Percentiles rank a stretch among this genome's conserved stretches.
Evolutionary conservation across 495 filamentous ascomycete genomes (phyloP).

Genomic region (Cetradonia linearis): DNA sequence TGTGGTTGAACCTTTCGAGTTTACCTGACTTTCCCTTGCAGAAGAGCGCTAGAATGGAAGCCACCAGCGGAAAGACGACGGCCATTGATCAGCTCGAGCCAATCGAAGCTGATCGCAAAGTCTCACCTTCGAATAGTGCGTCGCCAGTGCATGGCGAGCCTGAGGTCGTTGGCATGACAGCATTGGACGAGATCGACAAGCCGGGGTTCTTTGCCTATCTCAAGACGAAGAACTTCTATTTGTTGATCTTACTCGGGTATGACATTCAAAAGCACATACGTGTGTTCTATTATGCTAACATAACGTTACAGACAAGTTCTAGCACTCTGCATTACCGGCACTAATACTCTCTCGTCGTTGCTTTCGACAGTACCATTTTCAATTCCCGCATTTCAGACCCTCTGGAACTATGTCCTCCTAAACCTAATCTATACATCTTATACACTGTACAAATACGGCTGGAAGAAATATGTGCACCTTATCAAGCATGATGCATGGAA

Average conservation of each 20-base stretch:
- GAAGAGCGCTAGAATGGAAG: constrained; percentile 10
- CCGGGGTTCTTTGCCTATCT: constrained; percentile 69
- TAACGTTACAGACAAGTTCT: constrained; percentile 57
- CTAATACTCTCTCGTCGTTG: constrained; percentile 77
- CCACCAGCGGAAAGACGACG: constrained; percentile 11
- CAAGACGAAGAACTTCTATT: constrained; percentile 75
- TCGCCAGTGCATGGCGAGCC: constrained; percentile 25
- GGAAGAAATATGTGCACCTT: constrained; percentile 55
- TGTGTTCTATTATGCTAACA: background rate
- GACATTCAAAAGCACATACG: constrained; percentile 14
- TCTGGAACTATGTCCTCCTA: constrained; percentile 88
- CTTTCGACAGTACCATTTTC: constrained; percentile 58
- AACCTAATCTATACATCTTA: constrained; percentile 71
- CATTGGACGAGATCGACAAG: constrained; percentile 35
- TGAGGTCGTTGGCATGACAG: constrained; percentile 19
- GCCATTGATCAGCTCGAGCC: constrained; percentile 4
- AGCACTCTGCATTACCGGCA: constrained; percentile 76
- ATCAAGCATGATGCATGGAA: constrained; percentile 72
- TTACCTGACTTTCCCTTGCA: background rate
- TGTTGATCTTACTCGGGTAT: constrained; percentile 66
- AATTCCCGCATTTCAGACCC: constrained; percentile 93
- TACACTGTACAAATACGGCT: constrained; percentile 73
- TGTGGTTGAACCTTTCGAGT: background rate
- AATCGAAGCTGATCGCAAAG: constrained; percentile 2
- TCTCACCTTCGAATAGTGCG: constrained; percentile 17